Conservation (phyloP, 768 basidiomycete species). For the Exidia glandulosa region DNA sequence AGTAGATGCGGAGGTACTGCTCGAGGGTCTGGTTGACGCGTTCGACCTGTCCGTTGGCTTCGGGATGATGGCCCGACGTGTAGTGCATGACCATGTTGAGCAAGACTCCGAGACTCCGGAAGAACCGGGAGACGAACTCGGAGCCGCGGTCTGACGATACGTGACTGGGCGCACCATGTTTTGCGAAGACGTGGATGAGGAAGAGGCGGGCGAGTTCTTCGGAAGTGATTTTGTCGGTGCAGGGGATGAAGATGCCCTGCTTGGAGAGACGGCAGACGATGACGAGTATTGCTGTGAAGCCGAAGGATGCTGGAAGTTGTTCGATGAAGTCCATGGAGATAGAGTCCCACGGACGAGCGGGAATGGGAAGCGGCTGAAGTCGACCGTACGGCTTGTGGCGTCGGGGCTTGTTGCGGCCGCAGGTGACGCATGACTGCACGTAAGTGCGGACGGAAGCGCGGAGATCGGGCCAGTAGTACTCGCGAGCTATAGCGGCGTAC, state of each 20-base stretch:
- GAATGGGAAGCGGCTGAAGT: constrained; percentile 17
- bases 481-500: constrained; percentile 16
- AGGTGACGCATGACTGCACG: constrained; percentile 25
- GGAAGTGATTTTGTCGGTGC: constrained; percentile 16
- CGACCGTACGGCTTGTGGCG: constrained; percentile 27
- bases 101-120: constrained; percentile 3
- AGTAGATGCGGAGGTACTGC: constrained; percentile 19
- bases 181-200: constrained; percentile 4
- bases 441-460: constrained; percentile 18
- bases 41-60: constrained; percentile 11
- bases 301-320: constrained; percentile 25
- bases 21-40: constrained; percentile 20
- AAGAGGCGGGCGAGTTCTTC: constrained; percentile 27
- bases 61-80: constrained; percentile 6
- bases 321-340: constrained; percentile 28
- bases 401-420: constrained; percentile 21
- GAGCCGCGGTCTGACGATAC: constrained; percentile 8
- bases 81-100: neutral
- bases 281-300: constrained; percentile 27
- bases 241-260: constrained; percentile 32
- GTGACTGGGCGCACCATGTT: constrained; percentile 1
- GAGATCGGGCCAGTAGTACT: constrained; percentile 32
- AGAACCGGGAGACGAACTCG: constrained; percentile 6
- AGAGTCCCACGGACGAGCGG: constrained; percentile 19
- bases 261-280: constrained; percentile 31